Evolutionary conservation across 148 eudicot genomes (phyloP).

Genomic region (Euryodendron excelsum): DNA sequence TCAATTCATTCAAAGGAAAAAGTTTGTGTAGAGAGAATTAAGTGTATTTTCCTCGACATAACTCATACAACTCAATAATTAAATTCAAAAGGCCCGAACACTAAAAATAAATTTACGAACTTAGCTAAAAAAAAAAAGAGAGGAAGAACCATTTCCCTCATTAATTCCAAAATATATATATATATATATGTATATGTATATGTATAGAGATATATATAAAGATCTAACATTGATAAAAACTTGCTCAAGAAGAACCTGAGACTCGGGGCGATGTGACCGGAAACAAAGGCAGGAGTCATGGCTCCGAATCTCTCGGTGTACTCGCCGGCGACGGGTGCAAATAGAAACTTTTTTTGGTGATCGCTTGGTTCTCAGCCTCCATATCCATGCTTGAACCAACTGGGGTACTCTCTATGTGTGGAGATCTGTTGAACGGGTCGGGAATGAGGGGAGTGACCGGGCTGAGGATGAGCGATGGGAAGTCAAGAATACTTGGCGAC

Average conservation of each 20-base stretch:
- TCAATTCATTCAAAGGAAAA: too few relatives aligned
- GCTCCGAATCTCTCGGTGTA: slow-evolving; percentile 64
- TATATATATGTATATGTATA: not conserved
- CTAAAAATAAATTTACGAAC: too few relatives aligned
- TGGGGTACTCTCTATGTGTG: slow-evolving; percentile 11
- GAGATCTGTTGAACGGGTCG: slow-evolving; percentile 55
- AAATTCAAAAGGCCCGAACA: too few relatives aligned
- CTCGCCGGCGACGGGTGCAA: slow-evolving; percentile 70
- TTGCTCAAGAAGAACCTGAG: slow-evolving; percentile 27
- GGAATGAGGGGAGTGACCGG: slow-evolving; percentile 55
- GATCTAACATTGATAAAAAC: not conserved
- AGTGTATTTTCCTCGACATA: too few relatives aligned
- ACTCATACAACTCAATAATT: too few relatives aligned
- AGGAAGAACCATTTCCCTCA: slow-evolving; percentile 8
- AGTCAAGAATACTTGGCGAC: slow-evolving; percentile 58
- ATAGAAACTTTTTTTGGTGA: slow-evolving; percentile 53
- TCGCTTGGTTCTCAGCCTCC: slow-evolving; percentile 52
- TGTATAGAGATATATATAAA: not conserved
- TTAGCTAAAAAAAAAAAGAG: too few relatives aligned
- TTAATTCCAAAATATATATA: not conserved
- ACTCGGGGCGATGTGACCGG: slow-evolving; percentile 31
- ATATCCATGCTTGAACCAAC: slow-evolving; percentile 17
- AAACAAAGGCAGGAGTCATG: slow-evolving; percentile 35
- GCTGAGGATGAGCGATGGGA: slow-evolving; percentile 48
- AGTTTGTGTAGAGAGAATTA: too few relatives aligned